Conservation (phyloP, 1,284 basidiomycete genomes). For the Flammula alnicola region DNA sequence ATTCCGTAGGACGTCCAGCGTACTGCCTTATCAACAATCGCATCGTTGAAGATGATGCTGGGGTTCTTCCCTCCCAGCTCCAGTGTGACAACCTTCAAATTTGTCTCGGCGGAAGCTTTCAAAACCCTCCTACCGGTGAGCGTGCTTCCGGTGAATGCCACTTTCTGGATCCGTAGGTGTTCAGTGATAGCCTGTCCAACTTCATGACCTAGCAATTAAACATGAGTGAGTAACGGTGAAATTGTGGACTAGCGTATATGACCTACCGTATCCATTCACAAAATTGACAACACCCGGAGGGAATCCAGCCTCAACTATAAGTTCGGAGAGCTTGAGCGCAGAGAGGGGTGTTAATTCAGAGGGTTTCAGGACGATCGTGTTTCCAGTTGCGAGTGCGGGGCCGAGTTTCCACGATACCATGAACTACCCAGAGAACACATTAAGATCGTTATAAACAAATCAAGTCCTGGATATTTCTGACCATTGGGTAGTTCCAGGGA, state of each 20-base stretch:
- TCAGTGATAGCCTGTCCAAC: slow-evolving; percentile 55
- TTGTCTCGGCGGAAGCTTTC: slow-evolving; percentile 79
- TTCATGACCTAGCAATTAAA: slow-evolving; percentile 51
- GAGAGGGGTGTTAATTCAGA: slow-evolving; percentile 92
- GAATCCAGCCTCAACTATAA: slow-evolving; percentile 62
- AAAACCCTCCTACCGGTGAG: slow-evolving; percentile 84
- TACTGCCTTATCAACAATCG: slow-evolving; percentile 78
- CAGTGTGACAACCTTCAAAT: slow-evolving; percentile 88
- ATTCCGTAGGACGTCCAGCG: slow-evolving; percentile 83
- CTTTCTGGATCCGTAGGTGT: slow-evolving; percentile 72
- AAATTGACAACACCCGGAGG: slow-evolving; percentile 75
- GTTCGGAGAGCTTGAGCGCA: slow-evolving; percentile 58
- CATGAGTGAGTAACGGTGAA: background rate
- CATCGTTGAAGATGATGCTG: slow-evolving; percentile 79
- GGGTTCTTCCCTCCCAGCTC: slow-evolving; percentile 92
- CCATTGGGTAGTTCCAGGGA: slow-evolving; percentile 58
- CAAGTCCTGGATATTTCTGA: background rate
- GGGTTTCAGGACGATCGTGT: slow-evolving; percentile 84
- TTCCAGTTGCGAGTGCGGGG: slow-evolving; percentile 85
- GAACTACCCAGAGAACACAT: slow-evolving; percentile 17
- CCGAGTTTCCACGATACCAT: slow-evolving; percentile 86
- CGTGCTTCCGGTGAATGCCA: slow-evolving; percentile 78
- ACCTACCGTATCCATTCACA: slow-evolving; percentile 74
- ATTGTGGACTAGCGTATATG: background rate
- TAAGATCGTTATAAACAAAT: background rate